Evolutionary conservation across 208 protist species (phyloP).

Genomic region (Crithidia mellificae): DNA sequence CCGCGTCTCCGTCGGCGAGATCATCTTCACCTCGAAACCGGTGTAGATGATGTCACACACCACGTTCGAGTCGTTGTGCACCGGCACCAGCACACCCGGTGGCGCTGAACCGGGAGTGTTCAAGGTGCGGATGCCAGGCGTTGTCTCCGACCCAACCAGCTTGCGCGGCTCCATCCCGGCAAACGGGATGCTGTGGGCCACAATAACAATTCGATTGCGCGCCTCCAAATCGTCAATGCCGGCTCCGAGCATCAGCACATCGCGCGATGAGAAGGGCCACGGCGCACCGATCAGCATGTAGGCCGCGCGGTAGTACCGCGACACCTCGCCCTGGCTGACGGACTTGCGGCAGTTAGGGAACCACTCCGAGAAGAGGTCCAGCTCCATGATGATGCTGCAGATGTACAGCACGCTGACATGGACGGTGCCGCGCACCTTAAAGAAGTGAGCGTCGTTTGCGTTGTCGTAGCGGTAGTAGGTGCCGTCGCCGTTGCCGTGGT

Average conservation of each 20-base stretch:
- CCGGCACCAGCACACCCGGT: slow-evolving; percentile 30
- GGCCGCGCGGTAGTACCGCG: slow-evolving; percentile 47
- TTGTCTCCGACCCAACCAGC: slow-evolving; percentile 13
- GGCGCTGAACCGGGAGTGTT: slow-evolving; percentile 6
- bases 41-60: slow-evolving; percentile 46
- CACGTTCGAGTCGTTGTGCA: slow-evolving; percentile 28
- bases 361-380: slow-evolving; percentile 61
- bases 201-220: slow-evolving; percentile 49
- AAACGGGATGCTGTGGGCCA: slow-evolving; percentile 40
- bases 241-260: slow-evolving; percentile 55
- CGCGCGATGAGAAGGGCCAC: slow-evolving; percentile 58
- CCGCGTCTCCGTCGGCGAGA: slow-evolving; percentile 30
- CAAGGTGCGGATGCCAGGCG: slow-evolving; percentile 9
- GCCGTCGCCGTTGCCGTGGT: slow-evolving; percentile 30
- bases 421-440: slow-evolving; percentile 50
- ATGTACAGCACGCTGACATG: slow-evolving; percentile 43
- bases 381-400: slow-evolving; percentile 51
- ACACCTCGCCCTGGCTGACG: slow-evolving; percentile 44
- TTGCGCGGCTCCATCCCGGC: slow-evolving; percentile 16
- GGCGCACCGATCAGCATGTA: slow-evolving; percentile 53
- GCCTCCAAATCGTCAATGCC: slow-evolving; percentile 58
- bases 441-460: slow-evolving; percentile 46
- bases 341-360: slow-evolving; percentile 49
- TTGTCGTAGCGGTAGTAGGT: slow-evolving; percentile 54
- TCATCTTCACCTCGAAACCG: slow-evolving; percentile 56